These are phyloP conservation scores for Skeletonema marinoi DNA, from an alignment of 108 stramenopile genomes.

Conservation along the genomic window DNA sequence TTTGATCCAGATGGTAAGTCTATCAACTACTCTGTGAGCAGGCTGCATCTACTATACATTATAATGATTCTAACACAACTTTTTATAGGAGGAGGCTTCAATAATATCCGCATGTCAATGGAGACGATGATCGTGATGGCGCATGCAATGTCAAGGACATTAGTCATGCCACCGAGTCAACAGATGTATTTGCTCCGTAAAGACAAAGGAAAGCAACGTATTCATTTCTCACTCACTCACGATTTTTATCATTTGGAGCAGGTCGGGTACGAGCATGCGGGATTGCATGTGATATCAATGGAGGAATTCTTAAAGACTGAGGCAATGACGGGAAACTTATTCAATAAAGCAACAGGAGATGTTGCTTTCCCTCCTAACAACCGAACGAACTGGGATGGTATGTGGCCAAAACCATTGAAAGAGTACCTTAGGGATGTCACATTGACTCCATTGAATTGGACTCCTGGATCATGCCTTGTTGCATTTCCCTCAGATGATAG, in stretches of 20 bases:
- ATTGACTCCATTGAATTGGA: slow-evolving; percentile 64
- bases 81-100: slow-evolving; percentile 92
- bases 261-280: slow-evolving; percentile 58
- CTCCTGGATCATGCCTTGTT: slow-evolving; percentile 72
- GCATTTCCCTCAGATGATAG: slow-evolving; percentile 73
- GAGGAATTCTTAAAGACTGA: slow-evolving; percentile 71
- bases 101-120: slow-evolving; percentile 95
- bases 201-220: slow-evolving; percentile 26
- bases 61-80: slow-evolving; percentile 34
- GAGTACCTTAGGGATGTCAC: slow-evolving; percentile 55
- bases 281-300: slow-evolving; percentile 81
- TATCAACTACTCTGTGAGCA: neutral
- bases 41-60: no score
- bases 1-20: slow-evolving; percentile 58
- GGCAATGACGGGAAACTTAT: slow-evolving; percentile 53
- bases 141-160: slow-evolving; percentile 85
- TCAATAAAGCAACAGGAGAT: slow-evolving; percentile 49
- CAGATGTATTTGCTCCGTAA: slow-evolving; percentile 70
- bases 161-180: slow-evolving; percentile 90
- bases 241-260: slow-evolving; percentile 71
- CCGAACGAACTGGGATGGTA: slow-evolving; percentile 75
- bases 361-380: slow-evolving; percentile 71
- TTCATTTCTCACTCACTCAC: slow-evolving; percentile 44
- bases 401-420: slow-evolving; percentile 48
- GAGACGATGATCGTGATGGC: slow-evolving; percentile 90